A percentile compares a stretch with the other conserved stretches of the same genome.
These are phyloP conservation scores for Brassica carinata DNA, from an alignment of 345 rosid species.

Conservation along the genomic window DNA sequence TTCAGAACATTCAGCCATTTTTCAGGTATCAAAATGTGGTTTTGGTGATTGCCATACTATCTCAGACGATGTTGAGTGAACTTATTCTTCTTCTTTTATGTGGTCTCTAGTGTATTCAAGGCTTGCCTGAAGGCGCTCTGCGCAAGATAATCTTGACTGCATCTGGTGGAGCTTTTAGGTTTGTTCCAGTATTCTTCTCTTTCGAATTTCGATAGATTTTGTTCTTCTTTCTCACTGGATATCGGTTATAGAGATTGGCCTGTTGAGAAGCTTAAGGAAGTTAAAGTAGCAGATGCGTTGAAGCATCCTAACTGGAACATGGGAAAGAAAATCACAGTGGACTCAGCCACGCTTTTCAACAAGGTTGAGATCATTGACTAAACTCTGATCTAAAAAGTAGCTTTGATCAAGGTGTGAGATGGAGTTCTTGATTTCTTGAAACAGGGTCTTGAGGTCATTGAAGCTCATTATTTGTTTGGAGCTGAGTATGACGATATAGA, in stretches of 20 bases:
- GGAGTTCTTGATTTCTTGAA: constrained; percentile 1
- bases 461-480: constrained; percentile 96
- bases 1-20: constrained; percentile 98
- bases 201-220: not conserved
- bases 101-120: constrained; percentile 76
- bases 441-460: constrained; percentile 97
- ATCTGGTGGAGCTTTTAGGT: constrained; percentile 99
- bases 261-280: constrained; percentile 88
- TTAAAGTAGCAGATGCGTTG: constrained; percentile 91
- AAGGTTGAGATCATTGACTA: constrained; percentile 38
- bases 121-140: constrained; percentile 86
- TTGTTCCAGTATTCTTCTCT: constrained; percentile 30
- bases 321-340: constrained; percentile 98
- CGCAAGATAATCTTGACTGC: constrained; percentile 88
- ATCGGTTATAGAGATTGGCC: constrained; percentile 69
- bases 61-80: not conserved
- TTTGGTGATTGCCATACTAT: not conserved
- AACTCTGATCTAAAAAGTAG: not conserved
- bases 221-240: constrained; percentile 12
- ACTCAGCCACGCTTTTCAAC: constrained; percentile 98
- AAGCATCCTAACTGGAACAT: constrained; percentile 96
- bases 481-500: constrained; percentile 87
- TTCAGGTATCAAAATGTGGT: constrained; percentile 59
- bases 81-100: not conserved
- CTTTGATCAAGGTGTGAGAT: not conserved